A percentile compares a stretch with the other conserved stretches of the same genome.
Evolutionary conservation across 2,329 filamentous ascomycete species (phyloP).

Genomic region (Epichloe sp.): DNA sequence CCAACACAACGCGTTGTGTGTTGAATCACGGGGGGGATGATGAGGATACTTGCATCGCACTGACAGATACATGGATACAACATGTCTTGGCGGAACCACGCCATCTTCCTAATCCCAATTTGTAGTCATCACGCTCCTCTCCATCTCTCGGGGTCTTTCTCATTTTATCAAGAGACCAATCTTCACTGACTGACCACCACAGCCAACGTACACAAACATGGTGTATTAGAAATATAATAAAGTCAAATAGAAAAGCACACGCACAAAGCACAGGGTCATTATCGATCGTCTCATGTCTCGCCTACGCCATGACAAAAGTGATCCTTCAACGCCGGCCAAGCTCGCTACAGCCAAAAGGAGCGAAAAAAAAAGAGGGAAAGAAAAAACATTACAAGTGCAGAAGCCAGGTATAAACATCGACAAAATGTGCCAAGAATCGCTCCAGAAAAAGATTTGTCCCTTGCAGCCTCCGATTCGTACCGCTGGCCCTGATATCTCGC

Average conservation of each 20-base stretch:
- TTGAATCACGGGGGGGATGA: no score
- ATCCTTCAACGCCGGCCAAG: constrained; percentile 7
- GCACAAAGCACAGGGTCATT: constrained; percentile 4
- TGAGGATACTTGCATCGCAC: no score
- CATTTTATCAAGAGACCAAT: no score
- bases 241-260: neutral
- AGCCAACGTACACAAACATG: neutral
- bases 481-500: neutral
- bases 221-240: neutral
- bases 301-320: constrained; percentile 7
- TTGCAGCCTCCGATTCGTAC: neutral
- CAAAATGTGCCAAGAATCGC: constrained; percentile 1
- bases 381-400: constrained; percentile 8
- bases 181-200: neutral
- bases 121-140: no score
- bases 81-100: no score
- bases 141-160: no score
- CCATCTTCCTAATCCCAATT: no score
- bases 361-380: constrained; percentile 3
- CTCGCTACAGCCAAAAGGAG: constrained; percentile 7
- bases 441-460: neutral
- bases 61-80: no score
- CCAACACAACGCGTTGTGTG: no score
- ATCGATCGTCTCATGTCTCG: constrained; percentile 5
- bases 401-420: constrained; percentile 7